Evolutionary conservation across 2,329 filamentous ascomycete genomes (phyloP), one percentile per base, ranked within the genome.

Genomic region (Dactylonectria estremocensis): DNA sequence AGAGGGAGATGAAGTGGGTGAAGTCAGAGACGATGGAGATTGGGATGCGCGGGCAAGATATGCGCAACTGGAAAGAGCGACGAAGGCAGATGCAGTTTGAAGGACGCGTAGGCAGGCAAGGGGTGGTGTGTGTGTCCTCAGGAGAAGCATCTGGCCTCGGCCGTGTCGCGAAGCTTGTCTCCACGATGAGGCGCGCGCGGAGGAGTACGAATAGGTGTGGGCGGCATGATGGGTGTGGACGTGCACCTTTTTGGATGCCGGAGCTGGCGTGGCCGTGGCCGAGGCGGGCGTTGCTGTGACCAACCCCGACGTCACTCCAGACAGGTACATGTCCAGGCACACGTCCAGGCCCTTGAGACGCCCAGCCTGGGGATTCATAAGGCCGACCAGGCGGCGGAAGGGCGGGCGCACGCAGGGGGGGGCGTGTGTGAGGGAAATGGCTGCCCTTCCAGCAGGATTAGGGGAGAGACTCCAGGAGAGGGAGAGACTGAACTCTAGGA

Each of bases 331-430:
- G 69, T 72, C 74, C 66, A 76, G 70, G 67, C 73, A 73, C 67
- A 74, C 72, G 69, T 72, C 74, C 66, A 76, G 70, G 72, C 76
- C 74, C 72, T 71, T 71, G 68, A 76, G 75, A 73, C 74, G 77
- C 72, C 72, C 76, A 67, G 76, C 76, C 76, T 76, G 78, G 69
- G 74, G 67, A 77, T 75, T 76, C 78, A 83, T 79, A 66, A 71
- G 67, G 67, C 60, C 64, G 67, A 37, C 46, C 56, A 59, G 54
- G 64, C 54, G 64, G 53, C 20, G 50, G 45, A n/a, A 9, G 35
- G 35, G 35, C 35, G 35, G 10, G 35, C 35, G 35, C 14, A 16
- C 35, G 50, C 13, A 22, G 49, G 14, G 20, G 14, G 55, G 54
- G 31, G 28, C 18, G 45, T 24, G 56, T 24, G 52, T 54, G 55